These are phyloP conservation scores for Xylariaceae sp. DNA, from an alignment of 2,329 filamentous ascomycete species.

Conservation along the genomic window DNA sequence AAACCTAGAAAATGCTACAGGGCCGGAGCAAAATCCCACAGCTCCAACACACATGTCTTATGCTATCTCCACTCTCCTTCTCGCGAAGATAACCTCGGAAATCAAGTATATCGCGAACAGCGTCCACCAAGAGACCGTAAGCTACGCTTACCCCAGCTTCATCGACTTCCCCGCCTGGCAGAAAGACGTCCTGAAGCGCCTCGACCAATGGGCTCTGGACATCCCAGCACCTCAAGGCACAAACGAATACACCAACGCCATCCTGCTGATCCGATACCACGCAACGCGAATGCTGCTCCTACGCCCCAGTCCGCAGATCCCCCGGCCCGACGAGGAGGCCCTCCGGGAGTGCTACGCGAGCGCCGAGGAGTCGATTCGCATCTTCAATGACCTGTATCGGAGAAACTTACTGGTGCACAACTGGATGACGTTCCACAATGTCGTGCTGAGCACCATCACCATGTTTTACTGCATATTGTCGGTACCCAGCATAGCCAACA, in stretches of 20 bases:
- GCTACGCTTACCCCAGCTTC: slow-evolving; percentile 37
- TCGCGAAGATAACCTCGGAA: slow-evolving; percentile 47
- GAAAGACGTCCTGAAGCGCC: slow-evolving; percentile 31
- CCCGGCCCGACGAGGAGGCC: slow-evolving; percentile 37
- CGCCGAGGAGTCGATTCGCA: slow-evolving; percentile 34
- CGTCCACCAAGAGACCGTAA: slow-evolving; percentile 36
- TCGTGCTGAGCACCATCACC: slow-evolving; percentile 44
- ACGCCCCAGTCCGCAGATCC: slow-evolving; percentile 48
- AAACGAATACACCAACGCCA: slow-evolving; percentile 21
- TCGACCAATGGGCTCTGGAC: slow-evolving; percentile 21
- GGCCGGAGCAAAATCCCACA: background rate
- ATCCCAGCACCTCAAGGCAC: slow-evolving; percentile 16
- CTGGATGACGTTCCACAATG: slow-evolving; percentile 43
- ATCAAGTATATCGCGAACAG: slow-evolving; percentile 55
- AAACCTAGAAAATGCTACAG: background rate
- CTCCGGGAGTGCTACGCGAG: slow-evolving; percentile 39
- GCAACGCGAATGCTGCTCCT: slow-evolving; percentile 44
- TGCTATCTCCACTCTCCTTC: slow-evolving; percentile 44
- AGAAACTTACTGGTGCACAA: slow-evolving; percentile 41
- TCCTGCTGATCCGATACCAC: slow-evolving; percentile 44
- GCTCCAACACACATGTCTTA: slow-evolving; percentile 30
- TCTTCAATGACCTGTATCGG: slow-evolving; percentile 39
- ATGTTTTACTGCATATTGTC: slow-evolving; percentile 48
- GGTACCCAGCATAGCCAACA: slow-evolving; percentile 35
- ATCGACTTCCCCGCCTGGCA: slow-evolving; percentile 44